Evolutionary conservation across 2,329 filamentous ascomycete species (phyloP).

Genomic region (Setomelanomma holmii): DNA sequence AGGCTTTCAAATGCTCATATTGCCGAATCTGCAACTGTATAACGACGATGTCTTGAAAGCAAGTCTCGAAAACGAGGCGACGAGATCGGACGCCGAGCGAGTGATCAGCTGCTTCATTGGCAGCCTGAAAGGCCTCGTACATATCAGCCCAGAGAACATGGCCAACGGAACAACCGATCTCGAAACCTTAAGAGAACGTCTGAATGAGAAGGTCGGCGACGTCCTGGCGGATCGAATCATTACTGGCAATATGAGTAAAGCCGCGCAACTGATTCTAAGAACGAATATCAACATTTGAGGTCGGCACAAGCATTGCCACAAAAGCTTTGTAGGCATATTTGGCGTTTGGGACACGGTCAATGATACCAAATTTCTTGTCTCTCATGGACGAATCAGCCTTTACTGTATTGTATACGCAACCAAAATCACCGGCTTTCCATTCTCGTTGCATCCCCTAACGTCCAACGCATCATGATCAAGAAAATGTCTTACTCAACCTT

Average conservation of each 20-base stretch:
- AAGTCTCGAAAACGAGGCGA: constrained; percentile 57
- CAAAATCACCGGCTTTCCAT: too few relatives aligned
- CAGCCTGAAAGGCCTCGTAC: constrained; percentile 62
- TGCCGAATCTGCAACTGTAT: constrained; percentile 72
- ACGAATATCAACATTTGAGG: constrained; percentile 26
- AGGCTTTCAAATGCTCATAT: constrained; percentile 66
- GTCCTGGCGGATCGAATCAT: constrained; percentile 52
- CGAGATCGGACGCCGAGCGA: constrained; percentile 66
- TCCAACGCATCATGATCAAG: too few relatives aligned
- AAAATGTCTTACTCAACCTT: not conserved
- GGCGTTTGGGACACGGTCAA: constrained; percentile 5
- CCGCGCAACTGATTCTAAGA: constrained; percentile 34
- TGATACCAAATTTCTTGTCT: constrained; percentile 10
- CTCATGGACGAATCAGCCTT: too few relatives aligned
- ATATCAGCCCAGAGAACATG: constrained; percentile 47
- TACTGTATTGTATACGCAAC: too few relatives aligned
- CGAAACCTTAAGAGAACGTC: constrained; percentile 48
- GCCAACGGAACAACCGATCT: constrained; percentile 52
- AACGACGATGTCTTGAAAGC: constrained; percentile 65
- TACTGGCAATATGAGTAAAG: constrained; percentile 9
- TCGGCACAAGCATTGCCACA: too few relatives aligned
- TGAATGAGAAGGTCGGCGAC: constrained; percentile 55
- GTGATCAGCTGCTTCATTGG: constrained; percentile 65
- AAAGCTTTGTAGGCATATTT: constrained; percentile 2
- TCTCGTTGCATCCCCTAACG: too few relatives aligned